Conservation (phyloP, 148 eudicot species). For the Rhododendron henanense region DNA sequence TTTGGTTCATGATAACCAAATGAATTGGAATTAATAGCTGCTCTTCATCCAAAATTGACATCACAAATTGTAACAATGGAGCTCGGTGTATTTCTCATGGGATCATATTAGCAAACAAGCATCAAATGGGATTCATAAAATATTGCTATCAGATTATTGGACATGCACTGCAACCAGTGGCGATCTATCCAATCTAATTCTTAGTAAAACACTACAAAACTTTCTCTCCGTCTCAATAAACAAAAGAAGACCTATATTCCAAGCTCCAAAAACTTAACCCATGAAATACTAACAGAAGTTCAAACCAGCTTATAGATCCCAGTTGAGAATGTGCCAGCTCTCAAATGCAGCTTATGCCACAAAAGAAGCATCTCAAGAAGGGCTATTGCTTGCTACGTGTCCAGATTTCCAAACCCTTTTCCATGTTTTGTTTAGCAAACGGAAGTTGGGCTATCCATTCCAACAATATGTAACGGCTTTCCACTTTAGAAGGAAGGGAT, state of each 20-base stretch:
- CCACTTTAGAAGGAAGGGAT: neutral
- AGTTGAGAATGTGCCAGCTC: neutral
- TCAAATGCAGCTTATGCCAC: neutral
- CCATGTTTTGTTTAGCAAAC: neutral
- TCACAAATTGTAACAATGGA: neutral
- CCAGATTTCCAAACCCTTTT: neutral
- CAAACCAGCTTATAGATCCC: neutral
- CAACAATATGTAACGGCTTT: neutral
- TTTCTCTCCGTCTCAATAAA: neutral
- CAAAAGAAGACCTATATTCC: neutral
- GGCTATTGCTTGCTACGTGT: neutral
- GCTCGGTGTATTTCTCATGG: neutral
- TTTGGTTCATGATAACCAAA: neutral
- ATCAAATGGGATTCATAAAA: neutral
- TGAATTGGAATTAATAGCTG: neutral
- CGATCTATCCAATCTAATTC: neutral
- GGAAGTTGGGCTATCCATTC: neutral
- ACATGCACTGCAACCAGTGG: neutral
- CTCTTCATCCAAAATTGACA: neutral
- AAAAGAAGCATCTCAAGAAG: neutral
- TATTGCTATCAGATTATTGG: neutral
- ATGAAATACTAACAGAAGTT: neutral
- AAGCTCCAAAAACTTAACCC: neutral
- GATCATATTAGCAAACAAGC: neutral
- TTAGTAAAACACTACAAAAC: neutral